Evolutionary conservation across 192 early-diverging fungal species (phyloP), one percentile per base, ranked within the genome.

Genomic region (Umbelopsis isabellina): DNA sequence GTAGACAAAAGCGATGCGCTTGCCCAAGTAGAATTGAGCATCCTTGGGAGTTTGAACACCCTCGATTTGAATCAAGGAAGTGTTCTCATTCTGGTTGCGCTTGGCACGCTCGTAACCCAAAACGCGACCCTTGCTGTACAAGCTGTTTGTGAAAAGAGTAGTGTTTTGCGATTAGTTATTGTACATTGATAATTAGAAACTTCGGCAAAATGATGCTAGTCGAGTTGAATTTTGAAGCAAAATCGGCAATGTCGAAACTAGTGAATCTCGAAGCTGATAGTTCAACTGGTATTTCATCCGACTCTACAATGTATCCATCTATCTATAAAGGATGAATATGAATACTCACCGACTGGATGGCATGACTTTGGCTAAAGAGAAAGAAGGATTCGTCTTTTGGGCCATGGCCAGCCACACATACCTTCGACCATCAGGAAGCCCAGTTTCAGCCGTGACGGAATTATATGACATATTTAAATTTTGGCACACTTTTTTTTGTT

Each of bases 1-100:
- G 94, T 98, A 99, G 75, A 98, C 92, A 84, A 94, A 98, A 67
- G 97, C 96, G 74, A 99, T 87, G 80, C 94, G 94, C 91, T 98
- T 99, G 75, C 98, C 98, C 71, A 94, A 91, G 91, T 99, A 99
- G 89, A 97, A 99, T 67, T 86, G 83, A 75, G 96, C 89, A 74
- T 98, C 95, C 79, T 92, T 85, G 86, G 90, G 87, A 73, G 92
- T 93, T 79, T 86, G 78, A 66, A 96, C 95, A 84, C 93, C 92
- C 83, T 99, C 97, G 67, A 99, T 87, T 84, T 95, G 89, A 77
- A 98, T 81, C 68, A 99, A 90, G 66, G 94, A 89, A 72, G 92
- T 94, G 88, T 93, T 88, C 79, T 92, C 91, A 82, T 91, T 87
- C 83, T 94, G 90, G 87, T 89, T 94, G 80, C 91, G 92, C 92